Base-by-base conservation (phyloP, 306 rosid genomes). In the Carpinus fangiana region DNA sequence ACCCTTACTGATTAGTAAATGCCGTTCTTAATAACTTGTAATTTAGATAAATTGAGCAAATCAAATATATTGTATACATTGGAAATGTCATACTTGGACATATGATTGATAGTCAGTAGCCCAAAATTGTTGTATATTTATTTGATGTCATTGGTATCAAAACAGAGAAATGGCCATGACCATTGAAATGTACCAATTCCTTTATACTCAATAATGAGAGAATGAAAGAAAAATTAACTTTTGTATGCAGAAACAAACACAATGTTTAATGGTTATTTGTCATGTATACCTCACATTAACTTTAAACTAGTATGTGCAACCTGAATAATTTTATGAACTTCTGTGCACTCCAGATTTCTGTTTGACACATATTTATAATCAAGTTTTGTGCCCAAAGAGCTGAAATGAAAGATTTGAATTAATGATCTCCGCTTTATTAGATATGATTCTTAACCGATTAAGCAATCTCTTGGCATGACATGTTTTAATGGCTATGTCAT, bases 1-100 rank as follows among this genome's bases (percentile, higher is more conserved):
- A 85, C 73, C 89, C 86, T 69, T 65, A 71, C 54, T 91, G 90
- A 90, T 66, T 68, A 6, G 41, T 68, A 70, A 46, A 41, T 52
- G 23, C 2, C 51, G 8, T 66, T 66, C 52, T 55, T 55, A 17
- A 8, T n/a, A 59, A 23, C 3, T 59, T 59, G 10, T 7, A 18
- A 41, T 64, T 17, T 64, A 31, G 16, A 34, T 0, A 66, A 65
- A 38, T 38, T 41, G 38, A 38, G 51, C 50, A 14, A 64, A 7
- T 38, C 3, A 66, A 41, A 38, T 17, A 34, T 41, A 4, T 41
- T 2, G 0, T 66, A 18, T 46, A 70, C 43, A 18, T 68, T 68
- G 73, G 41, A 55, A 55, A 34, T 11, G 11, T 34, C 46, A 34
- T 7, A 34, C 46, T 0, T 3, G 17, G 0, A 64, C 70, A 7